These are phyloP conservation scores for Phylloporus arenicola DNA, from an alignment of 768 basidiomycete genomes.

Conservation along the genomic window DNA sequence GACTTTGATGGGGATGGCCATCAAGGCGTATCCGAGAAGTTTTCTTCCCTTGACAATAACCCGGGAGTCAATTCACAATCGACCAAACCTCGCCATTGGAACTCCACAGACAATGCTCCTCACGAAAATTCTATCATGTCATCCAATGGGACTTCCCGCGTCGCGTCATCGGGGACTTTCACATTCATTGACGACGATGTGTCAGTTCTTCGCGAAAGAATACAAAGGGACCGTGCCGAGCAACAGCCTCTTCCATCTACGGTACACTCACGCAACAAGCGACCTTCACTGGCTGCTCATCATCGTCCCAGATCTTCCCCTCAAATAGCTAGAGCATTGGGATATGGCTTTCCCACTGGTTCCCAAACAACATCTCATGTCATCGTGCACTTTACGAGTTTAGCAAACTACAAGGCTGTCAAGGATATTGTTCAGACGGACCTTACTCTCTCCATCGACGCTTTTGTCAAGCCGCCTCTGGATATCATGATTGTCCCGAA, in stretches of 20 bases:
- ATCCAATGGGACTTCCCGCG: constrained; percentile 21
- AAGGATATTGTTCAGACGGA: constrained; percentile 76
- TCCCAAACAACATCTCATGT: constrained; percentile 29
- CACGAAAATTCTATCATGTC: constrained; percentile 15
- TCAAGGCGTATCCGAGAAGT: constrained; percentile 16
- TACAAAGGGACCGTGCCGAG: constrained; percentile 62
- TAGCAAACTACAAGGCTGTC: constrained; percentile 82
- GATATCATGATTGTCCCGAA: constrained; percentile 98
- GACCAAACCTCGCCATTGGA: constrained; percentile 23
- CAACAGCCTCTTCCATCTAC: constrained; percentile 34
- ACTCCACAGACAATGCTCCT: constrained; percentile 8
- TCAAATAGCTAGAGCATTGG: constrained; percentile 60
- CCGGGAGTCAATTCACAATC: constrained; percentile 3
- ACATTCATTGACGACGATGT: constrained; percentile 94
- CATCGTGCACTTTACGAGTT: constrained; percentile 86
- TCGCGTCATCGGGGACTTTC: constrained; percentile 45
- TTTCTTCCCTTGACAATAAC: constrained; percentile 6
- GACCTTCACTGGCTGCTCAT: constrained; percentile 60
- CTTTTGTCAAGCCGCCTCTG: constrained; percentile 49
- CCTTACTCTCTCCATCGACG: constrained; percentile 40
- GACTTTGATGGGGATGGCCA: constrained; percentile 48
- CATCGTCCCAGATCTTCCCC: constrained; percentile 80
- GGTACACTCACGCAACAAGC: constrained; percentile 45
- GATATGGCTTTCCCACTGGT: constrained; percentile 29
- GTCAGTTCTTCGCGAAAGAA: constrained; percentile 65